Conservation (phyloP, 108 stramenopile genomes). For the Cyclotella cryptica region DNA sequence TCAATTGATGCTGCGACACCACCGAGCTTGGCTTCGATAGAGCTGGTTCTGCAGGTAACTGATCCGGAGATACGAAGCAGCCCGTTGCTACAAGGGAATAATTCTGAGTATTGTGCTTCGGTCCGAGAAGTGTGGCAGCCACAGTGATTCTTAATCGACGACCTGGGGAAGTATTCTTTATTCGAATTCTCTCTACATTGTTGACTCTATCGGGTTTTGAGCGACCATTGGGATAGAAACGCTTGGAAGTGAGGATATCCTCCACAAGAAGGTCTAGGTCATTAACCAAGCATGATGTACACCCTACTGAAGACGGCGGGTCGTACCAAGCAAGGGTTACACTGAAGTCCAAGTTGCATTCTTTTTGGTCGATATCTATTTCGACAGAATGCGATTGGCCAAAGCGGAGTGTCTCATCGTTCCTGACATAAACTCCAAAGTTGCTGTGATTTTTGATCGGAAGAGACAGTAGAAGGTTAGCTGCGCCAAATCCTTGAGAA, state of each 20-base stretch:
- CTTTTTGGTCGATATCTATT: slow-evolving; percentile 12
- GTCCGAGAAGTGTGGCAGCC: slow-evolving; percentile 1
- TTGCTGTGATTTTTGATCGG: slow-evolving; percentile 21
- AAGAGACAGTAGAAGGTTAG: slow-evolving; percentile 29
- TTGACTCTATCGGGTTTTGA: slow-evolving; percentile 26
- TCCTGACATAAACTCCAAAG: slow-evolving; percentile 27
- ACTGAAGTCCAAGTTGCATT: slow-evolving; percentile 34
- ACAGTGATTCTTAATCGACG: slow-evolving; percentile 10
- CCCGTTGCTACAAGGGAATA: slow-evolving; percentile 25
- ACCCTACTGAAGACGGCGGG: slow-evolving; percentile 49
- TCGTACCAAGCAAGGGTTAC: slow-evolving; percentile 72
- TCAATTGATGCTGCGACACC: background rate
- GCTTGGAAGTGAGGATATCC: background rate
- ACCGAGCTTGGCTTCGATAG: background rate
- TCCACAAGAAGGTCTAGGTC: slow-evolving; percentile 64
- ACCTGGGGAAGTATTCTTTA: background rate
- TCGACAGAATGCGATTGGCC: slow-evolving; percentile 13
- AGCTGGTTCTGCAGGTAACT: background rate
- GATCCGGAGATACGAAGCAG: slow-evolving; percentile 10
- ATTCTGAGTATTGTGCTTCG: background rate
- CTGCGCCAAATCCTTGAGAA: slow-evolving; percentile 53
- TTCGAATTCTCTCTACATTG: slow-evolving; percentile 45
- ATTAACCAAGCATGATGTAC: slow-evolving; percentile 61
- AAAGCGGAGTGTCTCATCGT: slow-evolving; percentile 13
- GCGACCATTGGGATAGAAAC: slow-evolving; percentile 41